Conservation (phyloP, 1,284 basidiomycete genomes). For the Fomitopsis palustris region DNA sequence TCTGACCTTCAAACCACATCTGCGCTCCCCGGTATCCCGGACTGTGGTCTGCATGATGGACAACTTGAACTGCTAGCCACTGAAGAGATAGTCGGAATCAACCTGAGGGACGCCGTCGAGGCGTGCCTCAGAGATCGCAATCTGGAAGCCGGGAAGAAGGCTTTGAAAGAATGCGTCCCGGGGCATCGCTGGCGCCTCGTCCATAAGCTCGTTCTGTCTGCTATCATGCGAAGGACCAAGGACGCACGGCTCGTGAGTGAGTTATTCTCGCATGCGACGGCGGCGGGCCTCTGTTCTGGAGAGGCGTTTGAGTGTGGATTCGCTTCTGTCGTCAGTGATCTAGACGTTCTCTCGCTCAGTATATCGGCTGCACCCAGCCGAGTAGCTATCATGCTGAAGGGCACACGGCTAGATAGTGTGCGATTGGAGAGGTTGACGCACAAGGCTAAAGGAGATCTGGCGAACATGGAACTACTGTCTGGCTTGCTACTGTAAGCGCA, state of each 20-base stretch:
- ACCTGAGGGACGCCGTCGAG: conserved; percentile 78
- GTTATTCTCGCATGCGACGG: conserved; percentile 56
- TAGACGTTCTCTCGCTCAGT: conserved; percentile 87
- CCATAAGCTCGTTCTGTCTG: conserved; percentile 67
- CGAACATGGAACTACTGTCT: background rate
- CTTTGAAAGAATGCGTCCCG: conserved; percentile 64
- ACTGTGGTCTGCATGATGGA: too few species aligned
- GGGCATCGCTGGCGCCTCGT: conserved; percentile 66
- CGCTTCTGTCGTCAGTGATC: conserved; percentile 58
- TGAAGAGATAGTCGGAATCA: conserved; percentile 69
- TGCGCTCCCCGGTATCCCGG: too few species aligned
- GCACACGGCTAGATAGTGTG: conserved; percentile 52
- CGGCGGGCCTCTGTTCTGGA: conserved; percentile 56
- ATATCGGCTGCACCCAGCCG: conserved; percentile 81
- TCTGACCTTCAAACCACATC: too few species aligned
- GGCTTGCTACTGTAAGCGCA: background rate
- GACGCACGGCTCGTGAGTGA: conserved; percentile 77
- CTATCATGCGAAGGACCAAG: conserved; percentile 80
- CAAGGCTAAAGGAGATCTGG: background rate
- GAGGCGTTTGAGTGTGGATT: conserved; percentile 59
- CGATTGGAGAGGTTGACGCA: conserved; percentile 21
- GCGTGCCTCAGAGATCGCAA: conserved; percentile 76
- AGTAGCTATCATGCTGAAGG: conserved; percentile 72
- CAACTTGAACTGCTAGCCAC: conserved; percentile 46
- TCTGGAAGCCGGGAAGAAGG: conserved; percentile 81